Evolutionary conservation across 2,329 filamentous ascomycete species (phyloP).

Genomic region (Apiospora arundinis): DNA sequence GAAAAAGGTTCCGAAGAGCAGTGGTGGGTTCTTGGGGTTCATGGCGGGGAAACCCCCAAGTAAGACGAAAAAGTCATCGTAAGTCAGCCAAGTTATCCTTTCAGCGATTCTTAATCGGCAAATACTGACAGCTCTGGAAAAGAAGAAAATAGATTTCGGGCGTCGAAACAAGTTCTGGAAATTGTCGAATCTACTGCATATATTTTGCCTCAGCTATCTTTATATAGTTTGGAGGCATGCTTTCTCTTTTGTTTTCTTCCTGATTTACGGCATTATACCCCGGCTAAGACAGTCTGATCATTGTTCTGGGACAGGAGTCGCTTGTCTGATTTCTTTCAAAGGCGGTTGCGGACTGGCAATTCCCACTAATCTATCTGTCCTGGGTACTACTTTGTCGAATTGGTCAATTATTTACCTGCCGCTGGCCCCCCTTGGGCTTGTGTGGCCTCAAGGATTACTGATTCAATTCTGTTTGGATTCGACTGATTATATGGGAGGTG

Average conservation of each 20-base stretch:
- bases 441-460: not conserved
- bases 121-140: not conserved
- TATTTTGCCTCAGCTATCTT: constrained; percentile 15
- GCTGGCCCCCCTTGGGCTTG: not conserved
- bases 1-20: constrained; percentile 12
- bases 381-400: constrained; percentile 1
- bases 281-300: constrained; percentile 22
- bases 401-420: not conserved
- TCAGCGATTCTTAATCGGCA: not conserved
- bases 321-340: constrained; percentile 19
- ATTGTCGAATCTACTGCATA: constrained; percentile 11
- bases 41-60: constrained; percentile 10
- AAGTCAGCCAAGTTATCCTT: not conserved
- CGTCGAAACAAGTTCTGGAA: not conserved
- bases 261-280: constrained; percentile 30
- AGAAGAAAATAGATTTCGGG: not conserved
- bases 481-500: not conserved
- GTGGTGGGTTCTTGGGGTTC: not conserved
- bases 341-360: constrained; percentile 1
- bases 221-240: constrained; percentile 3
- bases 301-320: constrained; percentile 21
- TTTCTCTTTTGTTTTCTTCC: constrained; percentile 21
- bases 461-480: not conserved
- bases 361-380: constrained; percentile 7
- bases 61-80: constrained; percentile 8